Percentiles rank a stretch among this genome's conserved stretches.
phyloP scores from a whole-genome alignment of 2,329 filamentous ascomycete genomes.

The Penicillium sumatraense region DNA sequence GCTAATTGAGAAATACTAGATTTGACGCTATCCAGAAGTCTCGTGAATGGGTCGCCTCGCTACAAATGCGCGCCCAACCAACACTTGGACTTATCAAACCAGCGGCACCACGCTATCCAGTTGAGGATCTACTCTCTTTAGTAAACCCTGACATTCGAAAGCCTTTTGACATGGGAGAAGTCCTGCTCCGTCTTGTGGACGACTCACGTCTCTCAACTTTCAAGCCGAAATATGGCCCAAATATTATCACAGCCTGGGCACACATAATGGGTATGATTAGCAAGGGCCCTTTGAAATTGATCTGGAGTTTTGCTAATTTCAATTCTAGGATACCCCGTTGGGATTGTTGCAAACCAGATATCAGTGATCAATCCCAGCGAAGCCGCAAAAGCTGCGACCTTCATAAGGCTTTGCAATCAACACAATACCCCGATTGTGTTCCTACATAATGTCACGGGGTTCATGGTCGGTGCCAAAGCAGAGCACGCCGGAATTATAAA shows the following conservation, averaged over 20 bases:
- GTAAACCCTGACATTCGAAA: constrained; percentile 47
- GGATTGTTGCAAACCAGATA: constrained; percentile 48
- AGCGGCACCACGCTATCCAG: constrained; percentile 36
- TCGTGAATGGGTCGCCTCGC: constrained; percentile 40
- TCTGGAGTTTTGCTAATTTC: not conserved
- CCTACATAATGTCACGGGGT: constrained; percentile 54
- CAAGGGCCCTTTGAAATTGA: not conserved
- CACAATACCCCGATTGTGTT: constrained; percentile 49
- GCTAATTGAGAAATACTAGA: constrained; percentile 15
- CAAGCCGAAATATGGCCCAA: constrained; percentile 48
- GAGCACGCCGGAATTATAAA: constrained; percentile 53
- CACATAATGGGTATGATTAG: constrained; percentile 43
- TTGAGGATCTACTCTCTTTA: constrained; percentile 43
- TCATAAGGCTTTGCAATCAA: constrained; percentile 52
- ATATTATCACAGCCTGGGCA: constrained; percentile 46
- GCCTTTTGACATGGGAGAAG: constrained; percentile 45
- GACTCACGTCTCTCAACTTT: constrained; percentile 45
- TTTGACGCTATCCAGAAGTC: constrained; percentile 49
- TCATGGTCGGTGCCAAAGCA: constrained; percentile 54
- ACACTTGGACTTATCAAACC: constrained; percentile 12
- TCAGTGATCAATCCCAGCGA: constrained; percentile 48
- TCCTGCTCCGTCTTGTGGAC: constrained; percentile 48
- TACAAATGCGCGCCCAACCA: constrained; percentile 14
- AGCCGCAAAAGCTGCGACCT: constrained; percentile 48
- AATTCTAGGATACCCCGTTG: constrained; percentile 37